Evolutionary conservation across 2,329 filamentous ascomycete genomes (phyloP).

Genomic region (Elsinoe necatrix): DNA sequence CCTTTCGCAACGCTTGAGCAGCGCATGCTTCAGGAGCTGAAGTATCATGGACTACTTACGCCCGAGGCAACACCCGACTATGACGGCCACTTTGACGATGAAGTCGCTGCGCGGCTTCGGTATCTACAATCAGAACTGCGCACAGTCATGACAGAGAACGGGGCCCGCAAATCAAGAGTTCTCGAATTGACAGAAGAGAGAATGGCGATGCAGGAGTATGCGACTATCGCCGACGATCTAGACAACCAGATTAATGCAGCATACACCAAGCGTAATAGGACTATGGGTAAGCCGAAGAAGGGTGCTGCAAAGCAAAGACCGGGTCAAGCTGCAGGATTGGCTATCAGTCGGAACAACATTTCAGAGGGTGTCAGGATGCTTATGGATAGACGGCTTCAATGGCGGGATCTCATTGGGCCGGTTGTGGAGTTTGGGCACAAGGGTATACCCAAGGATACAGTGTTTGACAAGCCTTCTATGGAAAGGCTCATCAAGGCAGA

Average conservation of each 20-base stretch:
- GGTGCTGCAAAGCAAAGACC: slow-evolving; percentile 43
- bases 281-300: slow-evolving; percentile 78
- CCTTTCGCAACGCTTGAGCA: slow-evolving; percentile 85
- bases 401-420: slow-evolving; percentile 83
- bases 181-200: slow-evolving; percentile 82
- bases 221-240: slow-evolving; percentile 91
- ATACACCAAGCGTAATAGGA: slow-evolving; percentile 90
- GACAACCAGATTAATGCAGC: slow-evolving; percentile 91
- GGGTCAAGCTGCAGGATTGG: slow-evolving; percentile 52
- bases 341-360: slow-evolving; percentile 66
- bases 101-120: slow-evolving; percentile 81
- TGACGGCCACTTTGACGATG: slow-evolving; percentile 85
- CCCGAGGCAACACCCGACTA: slow-evolving; percentile 59
- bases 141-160: slow-evolving; percentile 78
- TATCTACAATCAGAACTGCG: slow-evolving; percentile 75
- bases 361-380: slow-evolving; percentile 84
- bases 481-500: slow-evolving; percentile 64
- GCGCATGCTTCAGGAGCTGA: slow-evolving; percentile 80
- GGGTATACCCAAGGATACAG: slow-evolving; percentile 63
- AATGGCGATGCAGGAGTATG: slow-evolving; percentile 95
- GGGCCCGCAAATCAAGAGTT: slow-evolving; percentile 77
- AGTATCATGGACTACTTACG: slow-evolving; percentile 74
- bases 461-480: slow-evolving; percentile 71
- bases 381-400: slow-evolving; percentile 83
- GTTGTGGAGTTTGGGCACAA: slow-evolving; percentile 81